Evolutionary conservation across 2,329 filamentous ascomycete genomes (phyloP).

Genomic region (Arthroderma uncinatum): DNA sequence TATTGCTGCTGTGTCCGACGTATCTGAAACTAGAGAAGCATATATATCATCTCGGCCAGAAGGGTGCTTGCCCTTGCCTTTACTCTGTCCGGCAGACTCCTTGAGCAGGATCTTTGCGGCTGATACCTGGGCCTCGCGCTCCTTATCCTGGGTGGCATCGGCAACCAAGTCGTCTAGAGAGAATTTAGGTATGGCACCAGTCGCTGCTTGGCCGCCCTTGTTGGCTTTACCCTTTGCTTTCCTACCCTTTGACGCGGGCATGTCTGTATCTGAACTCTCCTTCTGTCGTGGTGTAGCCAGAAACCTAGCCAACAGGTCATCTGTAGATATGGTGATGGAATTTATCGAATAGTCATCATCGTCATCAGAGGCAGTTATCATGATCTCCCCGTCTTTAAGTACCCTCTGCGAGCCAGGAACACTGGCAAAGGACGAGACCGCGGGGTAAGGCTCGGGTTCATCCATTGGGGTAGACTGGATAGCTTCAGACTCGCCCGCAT

Average conservation of each 20-base stretch:
- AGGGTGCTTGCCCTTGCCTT: conserved; percentile 3
- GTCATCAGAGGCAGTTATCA: conserved; percentile 60
- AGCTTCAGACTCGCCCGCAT: neutral
- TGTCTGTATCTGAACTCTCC: conserved; percentile 11
- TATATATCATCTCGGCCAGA: conserved; percentile 31
- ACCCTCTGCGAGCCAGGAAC: conserved; percentile 13
- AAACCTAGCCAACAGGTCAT: conserved; percentile 36
- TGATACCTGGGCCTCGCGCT: conserved; percentile 43
- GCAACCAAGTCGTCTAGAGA: conserved; percentile 52
- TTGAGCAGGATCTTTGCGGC: conserved; percentile 24
- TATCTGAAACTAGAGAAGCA: conserved; percentile 33
- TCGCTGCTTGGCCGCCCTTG: conserved; percentile 27
- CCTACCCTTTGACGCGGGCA: conserved; percentile 8
- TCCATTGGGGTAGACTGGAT: neutral
- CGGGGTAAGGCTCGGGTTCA: neutral
- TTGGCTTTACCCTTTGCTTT: conserved; percentile 11
- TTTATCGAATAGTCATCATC: conserved; percentile 45
- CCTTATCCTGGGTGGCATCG: conserved; percentile 49
- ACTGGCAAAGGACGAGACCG: conserved; percentile 9
- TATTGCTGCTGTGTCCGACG: conserved; percentile 34
- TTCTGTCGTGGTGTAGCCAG: conserved; percentile 16
- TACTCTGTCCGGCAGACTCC: conserved; percentile 8
- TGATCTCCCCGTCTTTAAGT: conserved; percentile 43
- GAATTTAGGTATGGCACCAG: conserved; percentile 47
- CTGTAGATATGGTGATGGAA: conserved; percentile 42